These are phyloP conservation scores for Diddensiella caesifluorescens DNA, from an alignment of 805 yeast species.

Conservation along the genomic window DNA sequence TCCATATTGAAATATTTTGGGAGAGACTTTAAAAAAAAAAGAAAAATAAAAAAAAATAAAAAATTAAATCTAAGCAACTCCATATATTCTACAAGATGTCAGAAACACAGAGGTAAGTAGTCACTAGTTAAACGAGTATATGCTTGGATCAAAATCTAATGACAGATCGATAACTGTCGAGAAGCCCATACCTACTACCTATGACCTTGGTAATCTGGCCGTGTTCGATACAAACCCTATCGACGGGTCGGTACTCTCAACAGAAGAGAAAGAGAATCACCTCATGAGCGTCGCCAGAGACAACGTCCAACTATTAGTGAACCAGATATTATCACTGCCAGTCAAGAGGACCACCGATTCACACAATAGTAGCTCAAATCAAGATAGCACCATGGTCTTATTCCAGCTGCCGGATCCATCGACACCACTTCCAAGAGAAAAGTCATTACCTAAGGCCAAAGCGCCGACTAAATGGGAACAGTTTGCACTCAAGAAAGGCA, in stretches of 20 bases:
- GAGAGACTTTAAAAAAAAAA: too few relatives aligned
- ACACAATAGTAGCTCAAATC: conserved; percentile 46
- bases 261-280: conserved; percentile 58
- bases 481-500: conserved; percentile 94
- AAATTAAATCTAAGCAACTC: too few relatives aligned
- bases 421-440: conserved; percentile 86
- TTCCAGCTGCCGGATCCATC: conserved; percentile 79
- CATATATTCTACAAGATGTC: too few relatives aligned
- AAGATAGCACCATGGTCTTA: conserved; percentile 69
- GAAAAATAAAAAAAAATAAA: too few relatives aligned
- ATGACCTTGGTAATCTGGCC: conserved; percentile 86
- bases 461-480: conserved; percentile 94
- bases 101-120: not conserved
- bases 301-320: conserved; percentile 83
- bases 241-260: conserved; percentile 50
- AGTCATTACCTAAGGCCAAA: conserved; percentile 88
- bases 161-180: conserved; percentile 49
- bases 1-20: too few relatives aligned
- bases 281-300: conserved; percentile 73
- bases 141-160: too few relatives aligned
- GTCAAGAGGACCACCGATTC: conserved; percentile 80
- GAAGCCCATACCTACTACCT: conserved; percentile 82
- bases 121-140: not conserved
- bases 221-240: conserved; percentile 87
- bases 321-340: conserved; percentile 87